phyloP scores from a whole-genome alignment of 345 rosid species.

The Camelina neglecta region DNA sequence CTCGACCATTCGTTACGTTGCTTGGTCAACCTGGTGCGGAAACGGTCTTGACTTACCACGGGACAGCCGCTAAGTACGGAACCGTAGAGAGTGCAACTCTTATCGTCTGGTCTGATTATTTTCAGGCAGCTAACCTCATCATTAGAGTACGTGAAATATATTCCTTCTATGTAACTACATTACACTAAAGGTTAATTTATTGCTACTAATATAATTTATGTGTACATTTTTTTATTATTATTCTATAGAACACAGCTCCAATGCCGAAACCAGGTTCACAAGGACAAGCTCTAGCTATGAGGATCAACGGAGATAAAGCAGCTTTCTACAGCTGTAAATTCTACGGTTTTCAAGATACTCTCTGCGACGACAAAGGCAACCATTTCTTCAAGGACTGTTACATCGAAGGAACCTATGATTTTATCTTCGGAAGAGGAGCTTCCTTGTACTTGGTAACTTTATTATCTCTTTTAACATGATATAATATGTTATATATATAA shows the following conservation, averaged over 20 bases:
- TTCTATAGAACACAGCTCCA: constrained; percentile 54
- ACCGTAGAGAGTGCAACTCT: constrained; percentile 48
- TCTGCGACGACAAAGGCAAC: constrained; percentile 53
- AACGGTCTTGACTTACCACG: constrained; percentile 48
- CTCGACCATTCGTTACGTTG: constrained; percentile 58
- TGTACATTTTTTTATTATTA: background rate
- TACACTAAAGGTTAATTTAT: background rate
- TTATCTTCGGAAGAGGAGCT: constrained; percentile 70
- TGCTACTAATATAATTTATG: background rate
- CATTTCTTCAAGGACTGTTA: constrained; percentile 76
- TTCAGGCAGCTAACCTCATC: constrained; percentile 41
- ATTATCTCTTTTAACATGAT: constrained; percentile 21
- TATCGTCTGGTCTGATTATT: constrained; percentile 37
- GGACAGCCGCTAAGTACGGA: constrained; percentile 57
- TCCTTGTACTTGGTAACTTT: constrained; percentile 46
- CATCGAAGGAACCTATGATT: constrained; percentile 80
- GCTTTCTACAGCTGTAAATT: constrained; percentile 53
- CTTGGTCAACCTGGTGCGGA: constrained; percentile 52
- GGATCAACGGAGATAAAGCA: constrained; percentile 54
- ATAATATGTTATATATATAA: background rate
- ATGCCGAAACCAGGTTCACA: constrained; percentile 49
- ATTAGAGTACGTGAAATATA: constrained; percentile 25
- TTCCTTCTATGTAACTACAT: background rate
- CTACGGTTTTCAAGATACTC: constrained; percentile 58
- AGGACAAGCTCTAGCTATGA: constrained; percentile 60